Evolutionary conservation across 1,139 yeast genomes (phyloP).

Genomic region (Hanseniaspora uvarum): DNA sequence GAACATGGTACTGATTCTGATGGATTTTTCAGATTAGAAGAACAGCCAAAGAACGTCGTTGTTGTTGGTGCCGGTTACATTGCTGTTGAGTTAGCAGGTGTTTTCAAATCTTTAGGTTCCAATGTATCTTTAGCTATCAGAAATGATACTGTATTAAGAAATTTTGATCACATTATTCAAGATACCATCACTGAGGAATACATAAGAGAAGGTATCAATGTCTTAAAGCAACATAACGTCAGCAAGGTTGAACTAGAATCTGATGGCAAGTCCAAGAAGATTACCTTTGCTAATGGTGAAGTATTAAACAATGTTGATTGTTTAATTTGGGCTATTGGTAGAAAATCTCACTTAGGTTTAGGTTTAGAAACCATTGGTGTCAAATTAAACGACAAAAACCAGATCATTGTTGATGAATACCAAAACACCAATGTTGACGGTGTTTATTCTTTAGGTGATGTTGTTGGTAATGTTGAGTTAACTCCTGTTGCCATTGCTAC

Average conservation of each 20-base stretch:
- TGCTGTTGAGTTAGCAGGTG: conserved; percentile 91
- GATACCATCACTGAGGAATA: conserved; percentile 70
- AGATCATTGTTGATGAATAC: conserved; percentile 71
- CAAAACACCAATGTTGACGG: conserved; percentile 68
- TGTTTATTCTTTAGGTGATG: conserved; percentile 85
- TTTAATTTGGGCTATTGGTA: conserved; percentile 88
- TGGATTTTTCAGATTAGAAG: conserved; percentile 71
- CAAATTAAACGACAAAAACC: conserved; percentile 45
- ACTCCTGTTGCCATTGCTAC: conserved; percentile 99
- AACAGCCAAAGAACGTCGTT: conserved; percentile 85
- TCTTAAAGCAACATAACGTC: conserved; percentile 59
- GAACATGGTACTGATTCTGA: conserved; percentile 82
- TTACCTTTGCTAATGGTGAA: conserved; percentile 48
- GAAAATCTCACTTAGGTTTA: conserved; percentile 63
- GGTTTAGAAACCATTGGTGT: conserved; percentile 72
- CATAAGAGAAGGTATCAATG: conserved; percentile 65
- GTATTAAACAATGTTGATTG: conserved; percentile 58
- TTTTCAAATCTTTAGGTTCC: conserved; percentile 78
- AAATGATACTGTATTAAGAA: conserved; percentile 79
- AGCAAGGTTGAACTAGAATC: conserved; percentile 44
- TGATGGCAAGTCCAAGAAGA: conserved; percentile 44
- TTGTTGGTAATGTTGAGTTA: conserved; percentile 78
- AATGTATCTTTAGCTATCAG: conserved; percentile 81
- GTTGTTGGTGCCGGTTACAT: conserved; percentile 97
- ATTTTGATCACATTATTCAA: conserved; percentile 76